Evolutionary conservation across 257 asterid species (phyloP), one percentile per base, ranked within the genome.

Genomic region (Solanum piurae): DNA sequence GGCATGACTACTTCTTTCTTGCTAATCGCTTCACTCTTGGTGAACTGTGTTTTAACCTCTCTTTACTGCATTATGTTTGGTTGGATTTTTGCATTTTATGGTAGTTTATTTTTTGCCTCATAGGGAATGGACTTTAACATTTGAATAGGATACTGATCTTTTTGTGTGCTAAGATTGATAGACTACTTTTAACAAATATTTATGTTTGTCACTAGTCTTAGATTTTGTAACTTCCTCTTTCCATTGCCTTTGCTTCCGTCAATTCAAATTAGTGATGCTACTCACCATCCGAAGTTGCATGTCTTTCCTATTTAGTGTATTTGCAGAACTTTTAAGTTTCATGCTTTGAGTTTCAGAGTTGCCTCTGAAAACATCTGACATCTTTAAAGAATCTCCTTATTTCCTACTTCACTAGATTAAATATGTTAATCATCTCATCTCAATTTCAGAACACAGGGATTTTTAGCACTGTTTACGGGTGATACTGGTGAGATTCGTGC

Each of bases 401-500:
- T 49, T 46, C 13, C 37, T 55, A 52, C 69, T 31, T 85, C 23
- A 27, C 23, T 18, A 37, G 38, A 38, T 27, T 75, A 55, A 68
- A 38, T 72, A 36, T 33, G 44, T 7, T 60, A 27, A 52, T 75
- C 62, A 83, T 64, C 55, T 68, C 74, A 36, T 87, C 64, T 87
- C 87, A 20, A 82, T 87, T 87, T 76, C 94, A 95, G 99, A 91
- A 97, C 99, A 3, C 99, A 97, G 89, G 99, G 98, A 20, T 97
- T 97, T 88, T 89, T 97, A 58, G 98, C 98, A 36, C 94, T 97
- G 79, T 97, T 95, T 89, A 95, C 98, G 4, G 98, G 99, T 23
- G 98, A 97, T 88, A 95, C 98, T 1, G 98, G 98, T 25, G 99
- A 95, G 90, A 95, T 97, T 42, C 98, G 98, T 71, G 95, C 96